Conservation (phyloP, 768 basidiomycete genomes). For the Amanita fuliginea region DNA sequence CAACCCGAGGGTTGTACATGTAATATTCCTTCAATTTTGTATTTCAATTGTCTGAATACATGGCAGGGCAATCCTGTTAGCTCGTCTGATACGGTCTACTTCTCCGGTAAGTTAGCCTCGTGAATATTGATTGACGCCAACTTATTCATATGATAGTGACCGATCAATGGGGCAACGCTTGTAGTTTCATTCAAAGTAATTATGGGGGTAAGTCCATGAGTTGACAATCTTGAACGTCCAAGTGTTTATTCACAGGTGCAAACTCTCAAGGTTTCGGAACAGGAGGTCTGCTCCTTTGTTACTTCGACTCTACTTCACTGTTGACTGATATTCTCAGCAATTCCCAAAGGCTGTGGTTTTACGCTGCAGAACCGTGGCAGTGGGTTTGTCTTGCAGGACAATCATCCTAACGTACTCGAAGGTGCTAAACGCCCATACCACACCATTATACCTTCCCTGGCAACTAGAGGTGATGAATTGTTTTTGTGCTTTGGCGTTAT, state of each 20-base stretch:
- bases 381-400: constrained; percentile 68
- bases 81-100: constrained; percentile 92
- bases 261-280: constrained; percentile 72
- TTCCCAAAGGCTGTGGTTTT: constrained; percentile 93
- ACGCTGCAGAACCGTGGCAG: constrained; percentile 92
- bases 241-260: background rate
- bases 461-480: constrained; percentile 64
- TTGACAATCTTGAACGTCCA: background rate
- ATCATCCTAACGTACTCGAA: constrained; percentile 78
- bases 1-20: constrained; percentile 57
- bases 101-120: constrained; percentile 45
- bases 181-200: constrained; percentile 84
- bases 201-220: constrained; percentile 50
- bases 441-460: constrained; percentile 91
- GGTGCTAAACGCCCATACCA: constrained; percentile 80
- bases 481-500: constrained; percentile 88
- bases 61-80: constrained; percentile 67
- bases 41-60: constrained; percentile 5
- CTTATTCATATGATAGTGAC: constrained; percentile 32
- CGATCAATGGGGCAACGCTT: constrained; percentile 84
- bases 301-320: background rate
- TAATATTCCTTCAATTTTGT: constrained; percentile 18
- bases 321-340: constrained; percentile 33
- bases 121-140: background rate
- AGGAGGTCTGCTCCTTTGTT: constrained; percentile 36